Base-by-base conservation (phyloP, 768 basidiomycete species). In the Pleurotus platypus region DNA sequence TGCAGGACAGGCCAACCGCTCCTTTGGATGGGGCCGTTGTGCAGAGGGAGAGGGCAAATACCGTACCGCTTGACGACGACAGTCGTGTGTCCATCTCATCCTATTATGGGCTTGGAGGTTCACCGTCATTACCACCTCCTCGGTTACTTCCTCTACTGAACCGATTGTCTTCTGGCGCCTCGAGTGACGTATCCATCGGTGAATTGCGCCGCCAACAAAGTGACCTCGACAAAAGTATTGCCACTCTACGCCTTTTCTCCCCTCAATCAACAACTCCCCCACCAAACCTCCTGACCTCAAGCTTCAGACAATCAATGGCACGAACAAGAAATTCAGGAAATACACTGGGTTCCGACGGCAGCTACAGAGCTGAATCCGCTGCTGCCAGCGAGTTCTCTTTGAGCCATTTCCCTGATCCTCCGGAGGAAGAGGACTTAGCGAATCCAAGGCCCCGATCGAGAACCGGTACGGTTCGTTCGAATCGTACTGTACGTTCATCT, bases 331-430 rank as follows among this genome's bases (percentile, higher is more conserved):
- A 40, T 37, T 63, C 65, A 47, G 59, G 51, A 27, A 67, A 61
- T 49, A 64, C 57, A 6, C 57, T 64, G 8, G 55, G 51, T 35
- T 64, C 66, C 7, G 51, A 60, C 13, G 46, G 62, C 26, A 66
- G 62, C 46, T 48, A 57, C 45, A 69, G 67, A 49, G 64, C 66
- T 0, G 71, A 72, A 55, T 75, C 76, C 6, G 61, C 65, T 12
- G 68, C 69, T 38, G 67, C 68, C 15, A 76, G 75, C 61, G 85
- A 87, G n/a, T 82, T 90, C 59, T 89, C 89, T 2, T 70, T 91
- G 51, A 89, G 87, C 61, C 74, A 76, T 45, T 90, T 90, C 70
- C 89, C 88, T 3, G 70, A 77, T 37, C 89, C 87, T 35, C 87
- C 89, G 13, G 62, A 55, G 12, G 56, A 46, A 9, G 16, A 20